phyloP scores from a whole-genome alignment of 495 filamentous ascomycete genomes.

The Schizothecium vesticola region DNA sequence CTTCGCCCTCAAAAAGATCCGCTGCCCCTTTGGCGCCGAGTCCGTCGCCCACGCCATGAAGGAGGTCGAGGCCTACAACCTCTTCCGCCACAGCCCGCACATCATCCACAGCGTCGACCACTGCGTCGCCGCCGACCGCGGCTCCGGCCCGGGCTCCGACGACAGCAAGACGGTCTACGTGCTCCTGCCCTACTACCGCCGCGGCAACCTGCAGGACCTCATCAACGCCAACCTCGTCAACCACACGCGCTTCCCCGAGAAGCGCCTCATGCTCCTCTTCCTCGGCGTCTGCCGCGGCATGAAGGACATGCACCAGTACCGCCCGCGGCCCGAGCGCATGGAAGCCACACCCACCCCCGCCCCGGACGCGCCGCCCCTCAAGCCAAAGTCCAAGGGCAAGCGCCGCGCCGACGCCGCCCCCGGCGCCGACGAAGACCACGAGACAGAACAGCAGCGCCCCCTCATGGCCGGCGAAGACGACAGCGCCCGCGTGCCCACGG shows the following conservation, averaged over 20 bases:
- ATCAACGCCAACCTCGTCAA: constrained; percentile 99
- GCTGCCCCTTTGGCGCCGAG: constrained; percentile 93
- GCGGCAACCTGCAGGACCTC: constrained; percentile 93
- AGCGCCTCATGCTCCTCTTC: constrained; percentile 81
- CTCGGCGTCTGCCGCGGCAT: constrained; percentile 86
- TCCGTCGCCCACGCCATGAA: constrained; percentile 89
- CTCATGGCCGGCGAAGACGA: constrained; percentile 77
- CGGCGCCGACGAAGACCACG: constrained; percentile 56
- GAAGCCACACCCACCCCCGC: constrained; percentile 29
- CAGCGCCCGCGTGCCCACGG: constrained; percentile 57
- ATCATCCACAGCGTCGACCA: constrained; percentile 93
- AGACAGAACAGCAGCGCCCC: constrained; percentile 68
- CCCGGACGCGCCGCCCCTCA: constrained; percentile 47
- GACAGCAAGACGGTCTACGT: constrained; percentile 93
- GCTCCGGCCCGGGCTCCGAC: constrained; percentile 36
- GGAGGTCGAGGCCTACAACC: constrained; percentile 92
- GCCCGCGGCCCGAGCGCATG: constrained; percentile 44
- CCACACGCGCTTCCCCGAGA: constrained; percentile 86
- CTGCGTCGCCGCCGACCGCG: constrained; percentile 49
- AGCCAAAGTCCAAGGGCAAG: constrained; percentile 54
- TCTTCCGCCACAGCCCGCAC: constrained; percentile 74
- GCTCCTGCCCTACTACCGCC: constrained; percentile 85
- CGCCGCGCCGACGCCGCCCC: constrained; percentile 43
- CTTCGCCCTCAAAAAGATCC: constrained; percentile 96
- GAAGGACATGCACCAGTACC: constrained; percentile 85